These are phyloP conservation scores for Penicillium salamii DNA, from an alignment of 495 filamentous ascomycete genomes.

Conservation along the genomic window DNA sequence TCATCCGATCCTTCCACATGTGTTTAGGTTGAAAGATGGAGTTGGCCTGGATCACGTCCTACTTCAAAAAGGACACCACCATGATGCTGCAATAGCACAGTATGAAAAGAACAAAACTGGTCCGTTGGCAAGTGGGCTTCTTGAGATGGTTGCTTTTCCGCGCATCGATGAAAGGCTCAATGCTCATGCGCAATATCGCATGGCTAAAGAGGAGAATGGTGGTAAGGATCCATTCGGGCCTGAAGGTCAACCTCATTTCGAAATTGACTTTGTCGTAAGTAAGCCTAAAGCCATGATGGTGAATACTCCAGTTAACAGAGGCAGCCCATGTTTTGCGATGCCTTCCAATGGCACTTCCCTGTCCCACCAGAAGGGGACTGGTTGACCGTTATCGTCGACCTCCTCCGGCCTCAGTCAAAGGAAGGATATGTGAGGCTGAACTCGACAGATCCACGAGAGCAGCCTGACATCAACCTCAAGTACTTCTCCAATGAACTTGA, in stretches of 20 bases:
- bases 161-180: conserved; percentile 44
- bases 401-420: conserved; percentile 48
- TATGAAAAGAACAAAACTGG: conserved; percentile 43
- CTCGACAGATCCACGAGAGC: conserved; percentile 20
- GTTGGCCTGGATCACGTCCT: conserved; percentile 47
- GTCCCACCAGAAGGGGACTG: conserved; percentile 39
- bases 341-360: conserved; percentile 58
- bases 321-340: conserved; percentile 26
- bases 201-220: conserved; percentile 43
- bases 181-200: conserved; percentile 38
- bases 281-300: background rate
- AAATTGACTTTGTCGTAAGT: conserved; percentile 41
- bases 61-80: conserved; percentile 30
- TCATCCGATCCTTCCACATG: conserved; percentile 44
- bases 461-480: conserved; percentile 45
- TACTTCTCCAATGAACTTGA: conserved; percentile 49
- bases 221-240: conserved; percentile 17
- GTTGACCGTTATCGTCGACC: conserved; percentile 53
- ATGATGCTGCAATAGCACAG: conserved; percentile 24
- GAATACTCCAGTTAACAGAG: background rate
- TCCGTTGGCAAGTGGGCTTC: conserved; percentile 42
- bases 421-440: conserved; percentile 50
- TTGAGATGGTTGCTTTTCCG: conserved; percentile 50
- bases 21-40: conserved; percentile 49
- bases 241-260: conserved; percentile 54